Evolutionary conservation across 1,284 basidiomycete genomes (phyloP).

Genomic region (Cutaneotrichosporon curvatum): DNA sequence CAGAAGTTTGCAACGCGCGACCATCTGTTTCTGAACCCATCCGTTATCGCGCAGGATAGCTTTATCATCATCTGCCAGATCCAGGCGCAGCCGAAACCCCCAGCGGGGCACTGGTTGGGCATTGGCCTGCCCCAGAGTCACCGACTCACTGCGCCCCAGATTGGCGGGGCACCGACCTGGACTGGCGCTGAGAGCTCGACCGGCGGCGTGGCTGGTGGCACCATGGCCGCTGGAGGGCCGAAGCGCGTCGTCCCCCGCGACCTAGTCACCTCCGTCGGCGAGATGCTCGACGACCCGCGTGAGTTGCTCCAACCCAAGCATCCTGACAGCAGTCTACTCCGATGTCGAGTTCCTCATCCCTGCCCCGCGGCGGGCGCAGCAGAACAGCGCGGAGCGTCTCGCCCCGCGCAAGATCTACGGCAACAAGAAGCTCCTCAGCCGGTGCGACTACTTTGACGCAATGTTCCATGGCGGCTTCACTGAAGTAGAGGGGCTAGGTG

Average conservation of each 20-base stretch:
- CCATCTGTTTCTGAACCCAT: slow-evolving; percentile 58
- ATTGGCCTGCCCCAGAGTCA: slow-evolving; percentile 21
- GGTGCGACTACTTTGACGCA: slow-evolving; percentile 65
- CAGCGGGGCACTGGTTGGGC: slow-evolving; percentile 48
- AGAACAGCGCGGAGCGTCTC: not conserved
- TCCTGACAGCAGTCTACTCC: slow-evolving; percentile 54
- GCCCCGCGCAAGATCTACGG: slow-evolving; percentile 47
- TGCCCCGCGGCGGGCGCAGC: slow-evolving; percentile 2
- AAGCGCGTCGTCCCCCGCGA: slow-evolving; percentile 40
- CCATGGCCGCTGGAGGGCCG: slow-evolving; percentile 32
- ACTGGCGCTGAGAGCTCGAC: slow-evolving; percentile 33
- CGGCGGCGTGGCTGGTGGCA: slow-evolving; percentile 39
- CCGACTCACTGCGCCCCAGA: no score
- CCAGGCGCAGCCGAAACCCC: slow-evolving; percentile 58
- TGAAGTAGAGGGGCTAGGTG: slow-evolving; percentile 30
- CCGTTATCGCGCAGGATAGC: slow-evolving; percentile 54
- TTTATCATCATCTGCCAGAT: slow-evolving; percentile 74
- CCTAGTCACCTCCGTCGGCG: slow-evolving; percentile 56
- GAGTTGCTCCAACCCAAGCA: slow-evolving; percentile 7
- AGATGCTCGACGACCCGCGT: slow-evolving; percentile 62
- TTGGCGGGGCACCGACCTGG: slow-evolving; percentile 15
- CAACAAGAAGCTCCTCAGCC: slow-evolving; percentile 58
- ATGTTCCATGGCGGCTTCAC: slow-evolving; percentile 43
- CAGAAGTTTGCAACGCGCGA: slow-evolving; percentile 68
- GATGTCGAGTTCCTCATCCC: slow-evolving; percentile 73